These are phyloP conservation scores for Narthecium ossifragum DNA, from an alignment of 106 monocot genomes.

Conservation along the genomic window DNA sequence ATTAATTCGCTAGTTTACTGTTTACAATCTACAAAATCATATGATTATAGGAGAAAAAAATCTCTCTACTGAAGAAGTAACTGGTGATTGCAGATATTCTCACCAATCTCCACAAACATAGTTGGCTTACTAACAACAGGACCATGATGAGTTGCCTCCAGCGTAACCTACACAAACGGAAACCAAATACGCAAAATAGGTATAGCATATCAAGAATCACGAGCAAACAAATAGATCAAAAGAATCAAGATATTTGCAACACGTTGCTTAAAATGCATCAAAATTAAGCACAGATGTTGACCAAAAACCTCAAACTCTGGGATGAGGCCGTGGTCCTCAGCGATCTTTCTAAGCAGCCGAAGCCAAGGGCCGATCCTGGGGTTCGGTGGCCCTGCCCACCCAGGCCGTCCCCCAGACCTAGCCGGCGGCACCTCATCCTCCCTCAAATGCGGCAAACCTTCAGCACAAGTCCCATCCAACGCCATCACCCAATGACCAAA, in stretches of 20 bases:
- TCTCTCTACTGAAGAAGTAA: too few species aligned
- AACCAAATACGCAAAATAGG: background rate
- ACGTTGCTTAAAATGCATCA: too few species aligned
- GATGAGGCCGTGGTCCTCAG: conserved; percentile 43
- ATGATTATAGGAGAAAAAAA: too few species aligned
- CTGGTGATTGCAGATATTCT: too few species aligned
- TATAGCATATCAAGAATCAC: background rate
- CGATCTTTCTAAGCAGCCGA: conserved; percentile 65
- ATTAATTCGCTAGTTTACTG: too few species aligned
- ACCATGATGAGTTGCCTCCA: conserved; percentile 99
- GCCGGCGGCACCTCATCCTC: conserved; percentile 61
- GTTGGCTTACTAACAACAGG: conserved; percentile 78
- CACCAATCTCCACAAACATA: conserved; percentile 95
- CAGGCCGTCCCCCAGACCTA: conserved; percentile 84
- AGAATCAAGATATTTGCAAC: background rate
- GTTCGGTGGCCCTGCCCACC: conserved; percentile 80
- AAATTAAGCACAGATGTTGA: too few species aligned
- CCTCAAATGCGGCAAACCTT: conserved; percentile 84
- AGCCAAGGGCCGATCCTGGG: conserved; percentile 92
- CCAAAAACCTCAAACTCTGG: conserved; percentile 99
- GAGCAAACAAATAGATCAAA: background rate
- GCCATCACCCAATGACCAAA: background rate
- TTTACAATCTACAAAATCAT: too few species aligned
- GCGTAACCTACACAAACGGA: conserved; percentile 52
- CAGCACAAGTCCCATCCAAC: background rate